Conservation (phyloP, 768 basidiomycete species). For the Trametes punicea region DNA sequence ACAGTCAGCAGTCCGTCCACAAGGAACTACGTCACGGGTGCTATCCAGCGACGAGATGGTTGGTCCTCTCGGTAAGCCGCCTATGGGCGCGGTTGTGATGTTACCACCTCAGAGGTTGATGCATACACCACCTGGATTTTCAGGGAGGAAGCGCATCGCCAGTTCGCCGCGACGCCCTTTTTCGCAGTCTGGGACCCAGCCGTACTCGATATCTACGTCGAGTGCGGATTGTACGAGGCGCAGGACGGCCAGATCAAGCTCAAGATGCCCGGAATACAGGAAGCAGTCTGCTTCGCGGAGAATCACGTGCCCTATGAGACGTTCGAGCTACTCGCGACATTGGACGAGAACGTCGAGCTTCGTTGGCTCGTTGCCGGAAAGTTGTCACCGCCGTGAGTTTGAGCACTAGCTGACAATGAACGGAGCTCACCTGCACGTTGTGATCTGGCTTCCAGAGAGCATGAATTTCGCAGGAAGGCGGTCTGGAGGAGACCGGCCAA, state of each 20-base stretch:
- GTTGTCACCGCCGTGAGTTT: slow-evolving; percentile 35
- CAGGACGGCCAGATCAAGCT: slow-evolving; percentile 45
- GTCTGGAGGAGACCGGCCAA: slow-evolving; percentile 37
- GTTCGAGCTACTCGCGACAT: slow-evolving; percentile 32
- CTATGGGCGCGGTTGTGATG: neutral
- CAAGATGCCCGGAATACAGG: slow-evolving; percentile 65
- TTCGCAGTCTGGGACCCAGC: slow-evolving; percentile 69
- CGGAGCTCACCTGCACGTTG: too few species aligned
- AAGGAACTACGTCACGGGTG: slow-evolving; percentile 34
- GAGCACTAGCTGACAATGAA: neutral
- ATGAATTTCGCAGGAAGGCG: slow-evolving; percentile 12
- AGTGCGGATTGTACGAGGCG: slow-evolving; percentile 48
- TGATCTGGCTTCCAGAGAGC: slow-evolving; percentile 4
- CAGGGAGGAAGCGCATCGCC: slow-evolving; percentile 58
- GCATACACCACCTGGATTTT: too few species aligned
- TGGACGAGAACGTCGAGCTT: slow-evolving; percentile 51
- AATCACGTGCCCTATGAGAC: slow-evolving; percentile 34
- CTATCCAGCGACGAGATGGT: slow-evolving; percentile 47
- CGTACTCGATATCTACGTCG: slow-evolving; percentile 57
- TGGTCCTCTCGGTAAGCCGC: slow-evolving; percentile 60
- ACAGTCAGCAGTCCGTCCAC: neutral
- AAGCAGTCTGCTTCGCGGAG: slow-evolving; percentile 60
- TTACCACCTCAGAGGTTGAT: neutral
- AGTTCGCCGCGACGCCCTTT: slow-evolving; percentile 56
- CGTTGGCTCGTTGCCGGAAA: slow-evolving; percentile 55